Base-by-base conservation (phyloP, 805 yeast species). In the Spathaspora gorwiae region DNA sequence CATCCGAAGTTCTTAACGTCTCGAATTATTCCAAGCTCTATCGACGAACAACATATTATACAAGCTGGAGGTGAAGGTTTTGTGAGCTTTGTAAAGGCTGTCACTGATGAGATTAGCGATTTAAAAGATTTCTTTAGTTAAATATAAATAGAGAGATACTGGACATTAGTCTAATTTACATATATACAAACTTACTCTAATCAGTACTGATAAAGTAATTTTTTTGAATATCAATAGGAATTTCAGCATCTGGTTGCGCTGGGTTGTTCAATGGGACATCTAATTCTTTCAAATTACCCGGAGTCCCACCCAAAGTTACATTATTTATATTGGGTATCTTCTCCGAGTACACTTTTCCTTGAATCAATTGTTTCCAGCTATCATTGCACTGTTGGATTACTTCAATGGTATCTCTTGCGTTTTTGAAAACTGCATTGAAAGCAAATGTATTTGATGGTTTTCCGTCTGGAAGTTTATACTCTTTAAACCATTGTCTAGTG, bases 401-500 rank as follows among this genome's bases (percentile, higher is more conserved):
- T 54, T 86, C 89, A 56, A 87, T 76, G 48, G 99, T 95, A 63
- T 90, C 90, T 60, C 80, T 76, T 74, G 80, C 87, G 78, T 83
- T 81, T 72, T 87, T 87, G 76, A 89, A 88, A 66, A 87, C 89
- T 54, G 97, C 99, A 49, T 87, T 79, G 82, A 89, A 90, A n/a
- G 97, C 98, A 67, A 94, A 92, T 70, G 85, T 86, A 73, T 94
- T 94, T 71, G 81, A 87, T 59, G 96, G 96, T 79, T 94, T 94
- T 51, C 98, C 99, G 67, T 92, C 99, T 45, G 99, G 97, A 56
- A 90, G 79, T 72, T 94, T 94, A 83, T 94, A 94, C 70, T 90
- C 90, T 68, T 95, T 86, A 83, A 94, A 94, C 99, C 99, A 94
- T 72, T 87, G 95, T 68, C 90, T 84, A 47, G 98, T 94, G 54